phyloP scores from a whole-genome alignment of 176 grass and related monocot species.

The Paspalum vaginatum region DNA sequence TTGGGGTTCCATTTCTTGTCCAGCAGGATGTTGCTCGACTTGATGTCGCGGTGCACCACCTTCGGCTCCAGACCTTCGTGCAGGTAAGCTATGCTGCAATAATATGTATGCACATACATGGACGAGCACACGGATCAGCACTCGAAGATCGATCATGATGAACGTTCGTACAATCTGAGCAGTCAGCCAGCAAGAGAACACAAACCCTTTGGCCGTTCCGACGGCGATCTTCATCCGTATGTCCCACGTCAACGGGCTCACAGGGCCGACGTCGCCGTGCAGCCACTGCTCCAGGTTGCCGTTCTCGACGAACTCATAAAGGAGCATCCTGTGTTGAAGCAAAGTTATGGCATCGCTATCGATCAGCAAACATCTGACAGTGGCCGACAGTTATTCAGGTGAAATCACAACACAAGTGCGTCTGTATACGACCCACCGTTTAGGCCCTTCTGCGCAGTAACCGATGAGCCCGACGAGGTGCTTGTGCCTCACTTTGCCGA shows the following conservation, averaged over 20 bases:
- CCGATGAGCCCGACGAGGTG: slow-evolving; percentile 89
- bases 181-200: neutral
- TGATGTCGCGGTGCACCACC: slow-evolving; percentile 95
- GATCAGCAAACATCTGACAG: neutral
- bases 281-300: slow-evolving; percentile 97
- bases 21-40: slow-evolving; percentile 97
- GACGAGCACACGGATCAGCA: neutral
- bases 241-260: slow-evolving; percentile 80
- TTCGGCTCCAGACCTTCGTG: slow-evolving; percentile 98
- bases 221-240: slow-evolving; percentile 83
- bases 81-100: slow-evolving; percentile 78
- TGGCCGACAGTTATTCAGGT: slow-evolving; percentile 23
- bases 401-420: neutral
- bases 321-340: slow-evolving; percentile 75
- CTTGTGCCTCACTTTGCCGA: slow-evolving; percentile 96
- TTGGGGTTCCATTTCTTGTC: slow-evolving; percentile 94
- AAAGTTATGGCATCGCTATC: slow-evolving; percentile 6
- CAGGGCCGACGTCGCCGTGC: slow-evolving; percentile 66
- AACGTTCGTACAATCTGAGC: neutral
- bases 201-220: slow-evolving; percentile 95
- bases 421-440: slow-evolving; percentile 55
- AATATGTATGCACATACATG: neutral
- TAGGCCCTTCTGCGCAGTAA: slow-evolving; percentile 84
- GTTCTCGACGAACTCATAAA: slow-evolving; percentile 97
- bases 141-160: neutral